Evolutionary conservation across 177 flowering plant genomes (phyloP).

Genomic region (Vitis hybrid): DNA sequence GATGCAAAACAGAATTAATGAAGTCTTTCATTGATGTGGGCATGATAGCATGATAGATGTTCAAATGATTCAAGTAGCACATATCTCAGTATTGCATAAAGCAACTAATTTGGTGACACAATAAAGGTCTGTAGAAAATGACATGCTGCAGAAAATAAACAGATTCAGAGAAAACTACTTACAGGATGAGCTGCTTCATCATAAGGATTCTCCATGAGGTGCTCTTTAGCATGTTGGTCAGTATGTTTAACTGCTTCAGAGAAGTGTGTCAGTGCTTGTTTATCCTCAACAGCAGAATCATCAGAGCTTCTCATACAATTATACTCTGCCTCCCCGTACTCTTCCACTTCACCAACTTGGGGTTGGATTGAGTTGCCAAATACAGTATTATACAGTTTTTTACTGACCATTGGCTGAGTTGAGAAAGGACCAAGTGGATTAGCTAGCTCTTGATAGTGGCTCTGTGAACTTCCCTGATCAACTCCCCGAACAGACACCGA

Average conservation of each 20-base stretch:
- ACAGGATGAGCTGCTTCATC: constrained; percentile 27
- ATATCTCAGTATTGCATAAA: no score
- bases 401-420: constrained; percentile 59
- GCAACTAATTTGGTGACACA: no score
- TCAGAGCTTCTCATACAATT: constrained; percentile 28
- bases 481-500: constrained; percentile 27
- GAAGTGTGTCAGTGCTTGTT: constrained; percentile 18
- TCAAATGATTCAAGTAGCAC: no score
- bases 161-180: constrained; percentile 15
- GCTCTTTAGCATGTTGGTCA: constrained; percentile 22
- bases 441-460: constrained; percentile 30
- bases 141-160: background rate
- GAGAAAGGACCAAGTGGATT: constrained; percentile 36
- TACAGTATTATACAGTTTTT: constrained; percentile 54
- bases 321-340: constrained; percentile 25
- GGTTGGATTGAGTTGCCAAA: constrained; percentile 29
- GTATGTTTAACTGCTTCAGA: constrained; percentile 15
- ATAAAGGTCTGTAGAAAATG: no score
- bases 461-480: constrained; percentile 22
- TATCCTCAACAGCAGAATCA: constrained; percentile 38
- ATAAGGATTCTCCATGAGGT: constrained; percentile 8
- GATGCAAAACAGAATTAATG: background rate
- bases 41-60: background rate
- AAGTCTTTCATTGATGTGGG: background rate
- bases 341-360: constrained; percentile 23